Evolutionary conservation across 139 green algal species (phyloP).

Genomic region (Prasinococcaceae sp.): DNA sequence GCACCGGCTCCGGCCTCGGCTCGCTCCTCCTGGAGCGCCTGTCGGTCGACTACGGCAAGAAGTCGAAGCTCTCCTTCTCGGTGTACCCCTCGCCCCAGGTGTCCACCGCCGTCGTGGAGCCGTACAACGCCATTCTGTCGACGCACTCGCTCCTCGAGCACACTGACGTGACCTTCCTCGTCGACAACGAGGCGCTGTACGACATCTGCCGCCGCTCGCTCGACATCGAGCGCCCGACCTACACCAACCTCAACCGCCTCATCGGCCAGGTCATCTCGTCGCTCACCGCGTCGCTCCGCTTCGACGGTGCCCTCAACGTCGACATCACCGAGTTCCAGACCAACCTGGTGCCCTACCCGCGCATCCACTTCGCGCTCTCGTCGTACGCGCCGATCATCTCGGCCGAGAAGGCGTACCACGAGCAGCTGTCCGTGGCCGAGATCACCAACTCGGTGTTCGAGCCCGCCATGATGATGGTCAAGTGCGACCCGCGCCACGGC

Average conservation of each 20-base stretch:
- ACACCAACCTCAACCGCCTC: slow-evolving; percentile 94
- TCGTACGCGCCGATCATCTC: slow-evolving; percentile 94
- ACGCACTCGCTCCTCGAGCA: slow-evolving; percentile 95
- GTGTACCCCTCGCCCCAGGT: slow-evolving; percentile 87
- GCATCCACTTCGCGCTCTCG: slow-evolving; percentile 98
- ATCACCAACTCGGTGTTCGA: slow-evolving; percentile 95
- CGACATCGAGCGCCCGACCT: slow-evolving; percentile 91
- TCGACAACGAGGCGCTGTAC: slow-evolving; percentile 95
- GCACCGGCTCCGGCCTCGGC: slow-evolving; percentile 86
- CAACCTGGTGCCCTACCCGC: slow-evolving; percentile 96
- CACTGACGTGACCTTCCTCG: slow-evolving; percentile 90
- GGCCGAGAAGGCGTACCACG: slow-evolving; percentile 97
- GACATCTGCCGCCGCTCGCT: slow-evolving; percentile 92
- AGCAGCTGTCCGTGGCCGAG: slow-evolving; percentile 94
- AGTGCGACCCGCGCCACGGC: slow-evolving; percentile 88
- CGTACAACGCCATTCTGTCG: slow-evolving; percentile 93
- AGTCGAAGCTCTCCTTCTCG: slow-evolving; percentile 97
- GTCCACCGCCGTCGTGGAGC: slow-evolving; percentile 87
- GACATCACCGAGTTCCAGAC: slow-evolving; percentile 98
- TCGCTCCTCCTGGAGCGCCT: slow-evolving; percentile 92
- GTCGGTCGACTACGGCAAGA: slow-evolving; percentile 99
- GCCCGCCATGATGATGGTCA: slow-evolving; percentile 92
- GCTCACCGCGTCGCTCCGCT: slow-evolving; percentile 83
- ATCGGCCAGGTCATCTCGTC: slow-evolving; percentile 87
- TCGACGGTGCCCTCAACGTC: slow-evolving; percentile 91